Conservation (phyloP, 768 basidiomycete species). For the Podaxis carcinomalis region DNA sequence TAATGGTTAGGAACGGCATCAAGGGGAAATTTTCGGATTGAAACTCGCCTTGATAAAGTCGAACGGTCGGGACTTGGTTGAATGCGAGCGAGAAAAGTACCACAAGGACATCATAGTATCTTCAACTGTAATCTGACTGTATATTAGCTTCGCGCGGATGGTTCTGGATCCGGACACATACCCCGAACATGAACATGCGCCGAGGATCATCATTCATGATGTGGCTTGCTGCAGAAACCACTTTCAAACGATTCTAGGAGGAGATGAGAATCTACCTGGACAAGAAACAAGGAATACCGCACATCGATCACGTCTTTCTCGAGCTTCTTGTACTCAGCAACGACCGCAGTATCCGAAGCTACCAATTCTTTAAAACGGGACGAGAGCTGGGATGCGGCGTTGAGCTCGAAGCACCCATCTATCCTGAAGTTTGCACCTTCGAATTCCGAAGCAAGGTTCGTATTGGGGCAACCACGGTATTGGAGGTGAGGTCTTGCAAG, state of each 20-base stretch:
- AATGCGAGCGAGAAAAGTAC: constrained; percentile 10
- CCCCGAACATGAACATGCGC: constrained; percentile 19
- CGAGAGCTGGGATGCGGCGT: no score
- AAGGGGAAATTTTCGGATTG: neutral
- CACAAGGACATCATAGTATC: constrained; percentile 1
- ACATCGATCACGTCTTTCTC: neutral
- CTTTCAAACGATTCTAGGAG: constrained; percentile 8
- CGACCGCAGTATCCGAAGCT: neutral
- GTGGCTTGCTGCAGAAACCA: constrained; percentile 9
- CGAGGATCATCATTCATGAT: constrained; percentile 22
- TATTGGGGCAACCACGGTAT: neutral
- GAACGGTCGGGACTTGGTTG: neutral
- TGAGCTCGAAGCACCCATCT: neutral
- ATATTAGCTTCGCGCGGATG: neutral
- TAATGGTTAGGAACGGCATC: neutral
- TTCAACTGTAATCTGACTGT: constrained; percentile 6
- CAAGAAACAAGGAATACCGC: neutral
- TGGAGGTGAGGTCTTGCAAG: neutral
- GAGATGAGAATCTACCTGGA: neutral
- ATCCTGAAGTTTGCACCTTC: neutral
- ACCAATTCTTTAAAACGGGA: neutral
- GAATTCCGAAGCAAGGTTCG: neutral
- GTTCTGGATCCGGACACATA: constrained; percentile 4
- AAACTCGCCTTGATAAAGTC: neutral
- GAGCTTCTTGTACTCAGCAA: neutral